phyloP scores from a whole-genome alignment of 2,329 filamentous ascomycete species.

The Aspergillus bombycis region DNA sequence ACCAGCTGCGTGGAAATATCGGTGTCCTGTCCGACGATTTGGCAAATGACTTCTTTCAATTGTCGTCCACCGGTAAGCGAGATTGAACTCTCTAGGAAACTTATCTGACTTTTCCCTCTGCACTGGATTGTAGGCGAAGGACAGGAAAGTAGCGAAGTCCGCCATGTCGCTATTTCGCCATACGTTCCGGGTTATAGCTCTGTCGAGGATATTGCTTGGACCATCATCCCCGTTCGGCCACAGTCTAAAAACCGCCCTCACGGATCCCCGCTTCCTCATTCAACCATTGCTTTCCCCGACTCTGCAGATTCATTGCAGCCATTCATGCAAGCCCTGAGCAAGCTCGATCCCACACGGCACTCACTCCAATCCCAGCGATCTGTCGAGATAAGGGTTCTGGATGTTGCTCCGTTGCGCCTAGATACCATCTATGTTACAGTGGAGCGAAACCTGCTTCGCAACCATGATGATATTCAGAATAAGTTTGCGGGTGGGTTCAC shows the following conservation, averaged over 20 bases:
- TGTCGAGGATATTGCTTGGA: conserved; percentile 73
- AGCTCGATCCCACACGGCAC: conserved; percentile 74
- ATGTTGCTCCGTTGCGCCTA: conserved; percentile 76
- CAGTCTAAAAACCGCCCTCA: conserved; percentile 47
- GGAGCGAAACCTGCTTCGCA: conserved; percentile 76
- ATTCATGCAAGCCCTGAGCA: conserved; percentile 74
- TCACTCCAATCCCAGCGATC: conserved; percentile 72
- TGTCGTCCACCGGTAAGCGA: conserved; percentile 54
- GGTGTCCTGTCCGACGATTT: conserved; percentile 87
- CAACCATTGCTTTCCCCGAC: conserved; percentile 76
- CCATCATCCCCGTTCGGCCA: conserved; percentile 74
- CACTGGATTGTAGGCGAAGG: conserved; percentile 17
- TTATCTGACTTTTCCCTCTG: neutral
- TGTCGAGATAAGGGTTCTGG: conserved; percentile 81
- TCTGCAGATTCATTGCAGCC: conserved; percentile 75
- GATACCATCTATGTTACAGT: conserved; percentile 87
- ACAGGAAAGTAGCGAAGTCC: conserved; percentile 34
- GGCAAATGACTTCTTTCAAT: conserved; percentile 76
- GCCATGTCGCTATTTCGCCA: conserved; percentile 52
- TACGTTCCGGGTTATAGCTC: conserved; percentile 45
- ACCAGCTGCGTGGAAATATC: conserved; percentile 80
- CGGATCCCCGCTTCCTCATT: conserved; percentile 68
- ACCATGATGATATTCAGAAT: conserved; percentile 79
- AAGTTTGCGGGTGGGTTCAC: conserved; percentile 73
- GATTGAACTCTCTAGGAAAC: conserved; percentile 5